A percentile compares a stretch with the other conserved stretches of the same genome.
Conservation (phyloP, 2,329 filamentous ascomycete genomes). For the Talaromyces atroroseus region DNA sequence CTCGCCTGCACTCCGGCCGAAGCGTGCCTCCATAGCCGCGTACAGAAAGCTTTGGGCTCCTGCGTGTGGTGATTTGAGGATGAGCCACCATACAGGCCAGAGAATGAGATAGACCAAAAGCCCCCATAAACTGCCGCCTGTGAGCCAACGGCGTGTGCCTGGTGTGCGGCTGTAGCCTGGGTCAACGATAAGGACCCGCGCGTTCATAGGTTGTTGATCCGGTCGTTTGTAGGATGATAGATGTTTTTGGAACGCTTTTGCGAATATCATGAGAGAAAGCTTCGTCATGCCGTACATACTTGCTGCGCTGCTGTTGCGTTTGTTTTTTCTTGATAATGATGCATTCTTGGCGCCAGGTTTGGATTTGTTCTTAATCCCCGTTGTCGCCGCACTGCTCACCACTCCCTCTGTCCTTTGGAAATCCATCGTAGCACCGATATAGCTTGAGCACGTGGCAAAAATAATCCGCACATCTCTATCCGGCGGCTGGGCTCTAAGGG, state of each 20-base stretch:
- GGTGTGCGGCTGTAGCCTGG: conserved; percentile 81
- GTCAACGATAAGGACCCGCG: conserved; percentile 79
- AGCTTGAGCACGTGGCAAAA: conserved; percentile 79
- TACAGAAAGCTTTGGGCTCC: conserved; percentile 83
- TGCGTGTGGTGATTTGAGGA: conserved; percentile 77
- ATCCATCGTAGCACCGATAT: conserved; percentile 69
- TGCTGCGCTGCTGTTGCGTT: conserved; percentile 12
- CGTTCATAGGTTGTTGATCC: conserved; percentile 74
- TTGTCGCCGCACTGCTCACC: not conserved
- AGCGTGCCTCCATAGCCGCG: conserved; percentile 70
- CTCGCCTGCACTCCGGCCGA: conserved; percentile 49
- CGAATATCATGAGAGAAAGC: conserved; percentile 82
- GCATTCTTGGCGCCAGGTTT: conserved; percentile 20
- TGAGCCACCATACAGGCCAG: conserved; percentile 78
- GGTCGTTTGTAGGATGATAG: conserved; percentile 77
- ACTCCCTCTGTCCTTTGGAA: conserved; percentile 24
- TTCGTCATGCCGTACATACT: conserved; percentile 58
- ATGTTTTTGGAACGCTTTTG: conserved; percentile 86
- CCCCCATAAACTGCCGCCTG: conserved; percentile 75
- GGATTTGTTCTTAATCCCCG: conserved; percentile 33
- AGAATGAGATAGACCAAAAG: conserved; percentile 68
- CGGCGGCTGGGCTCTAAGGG: conserved; percentile 82
- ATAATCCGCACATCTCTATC: conserved; percentile 90
- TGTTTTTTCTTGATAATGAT: conserved; percentile 10
- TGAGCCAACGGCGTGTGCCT: conserved; percentile 81